Percentiles rank a stretch among this genome's conserved stretches.
phyloP scores from a whole-genome alignment of 108 stramenopile species.

The Cylindrotheca closterium region DNA sequence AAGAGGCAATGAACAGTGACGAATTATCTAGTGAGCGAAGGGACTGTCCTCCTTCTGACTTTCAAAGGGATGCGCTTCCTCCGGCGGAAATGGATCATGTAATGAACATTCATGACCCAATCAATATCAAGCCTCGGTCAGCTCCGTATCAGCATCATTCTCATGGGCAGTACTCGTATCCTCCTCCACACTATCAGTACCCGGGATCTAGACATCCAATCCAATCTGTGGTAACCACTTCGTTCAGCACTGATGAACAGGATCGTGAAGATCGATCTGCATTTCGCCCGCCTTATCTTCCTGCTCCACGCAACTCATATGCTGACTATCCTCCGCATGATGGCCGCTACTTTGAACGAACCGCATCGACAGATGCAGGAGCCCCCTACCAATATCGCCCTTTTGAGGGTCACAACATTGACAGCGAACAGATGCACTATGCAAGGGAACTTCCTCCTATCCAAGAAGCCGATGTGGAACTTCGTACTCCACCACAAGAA shows the following conservation, averaged over 20 bases:
- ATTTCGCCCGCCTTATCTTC: too few relatives aligned
- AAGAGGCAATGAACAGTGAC: background rate
- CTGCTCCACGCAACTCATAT: background rate
- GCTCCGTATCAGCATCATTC: conserved; percentile 4
- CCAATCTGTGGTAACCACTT: conserved; percentile 34
- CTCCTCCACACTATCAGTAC: conserved; percentile 1
- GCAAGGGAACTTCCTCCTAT: conserved; percentile 19
- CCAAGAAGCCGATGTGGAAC: conserved; percentile 10
- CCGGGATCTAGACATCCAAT: conserved; percentile 9
- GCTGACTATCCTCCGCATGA: conserved; percentile 5
- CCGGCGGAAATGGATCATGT: conserved; percentile 9
- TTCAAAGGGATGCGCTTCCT: conserved; percentile 6
- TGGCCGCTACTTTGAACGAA: background rate
- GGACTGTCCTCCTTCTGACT: background rate
- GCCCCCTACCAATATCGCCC: background rate
- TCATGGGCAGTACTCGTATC: conserved; percentile 4
- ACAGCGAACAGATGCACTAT: background rate
- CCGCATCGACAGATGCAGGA: background rate
- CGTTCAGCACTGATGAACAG: conserved; percentile 41
- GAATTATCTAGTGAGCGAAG: background rate
- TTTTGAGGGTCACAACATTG: background rate
- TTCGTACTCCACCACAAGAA: conserved; percentile 13
- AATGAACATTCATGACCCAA: too few relatives aligned
- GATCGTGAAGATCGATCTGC: conserved; percentile 27
- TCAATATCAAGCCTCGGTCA: conserved; percentile 1